Evolutionary conservation across 2,329 filamentous ascomycete genomes (phyloP), one percentile per base, ranked within the genome.

Genomic region (Alternaria consortialis): DNA sequence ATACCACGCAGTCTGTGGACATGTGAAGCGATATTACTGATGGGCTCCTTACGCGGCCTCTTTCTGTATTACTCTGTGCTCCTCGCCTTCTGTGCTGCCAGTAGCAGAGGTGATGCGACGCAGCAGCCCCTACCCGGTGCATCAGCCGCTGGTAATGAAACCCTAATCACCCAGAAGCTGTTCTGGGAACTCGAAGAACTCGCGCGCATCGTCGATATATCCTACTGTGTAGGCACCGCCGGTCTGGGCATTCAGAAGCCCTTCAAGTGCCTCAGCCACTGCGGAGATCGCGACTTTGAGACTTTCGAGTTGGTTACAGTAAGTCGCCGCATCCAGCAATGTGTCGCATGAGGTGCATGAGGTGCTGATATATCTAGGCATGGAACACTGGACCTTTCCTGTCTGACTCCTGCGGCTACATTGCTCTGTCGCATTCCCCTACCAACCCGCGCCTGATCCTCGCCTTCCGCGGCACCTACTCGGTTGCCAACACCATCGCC

Each of bases 401-500:
- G 72, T 91, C 90, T 63, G 95, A 98, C 79, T 96, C 92, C 68
- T 97, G 93, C 78, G 95, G 95, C 62, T 99, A 97, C 79, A 89
- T 98, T 58, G 94, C 92, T 0, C 82, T 98, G n/a, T 94, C 95
- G 64, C 91, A 96, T 74, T 68, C 80, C 4, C 85, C 85, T 2
- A 82, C 81, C 5, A 77, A 81, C 20, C 84, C 85, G 46, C 85
- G 89, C 59, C 91, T 99, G 58, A 84, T 98, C 46, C 86, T 98
- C 37, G 94, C 93, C 8, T 98, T 98, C 73, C 89, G 95, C 47
- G 95, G 95, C 25, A 98, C 95, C 13, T 97, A 98, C 80, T 97
- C 93, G 67, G 86, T 99, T 71, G 87, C 93, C 54, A 97, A 98
- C 77, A 94, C 94, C 12, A 90, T 99, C 63, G 86, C 93, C 51